A percentile compares a stretch with the other conserved stretches of the same genome.
These are phyloP conservation scores for Arthrobotrys pseudoclavata DNA, from an alignment of 2,329 filamentous ascomycete genomes.

Conservation along the genomic window DNA sequence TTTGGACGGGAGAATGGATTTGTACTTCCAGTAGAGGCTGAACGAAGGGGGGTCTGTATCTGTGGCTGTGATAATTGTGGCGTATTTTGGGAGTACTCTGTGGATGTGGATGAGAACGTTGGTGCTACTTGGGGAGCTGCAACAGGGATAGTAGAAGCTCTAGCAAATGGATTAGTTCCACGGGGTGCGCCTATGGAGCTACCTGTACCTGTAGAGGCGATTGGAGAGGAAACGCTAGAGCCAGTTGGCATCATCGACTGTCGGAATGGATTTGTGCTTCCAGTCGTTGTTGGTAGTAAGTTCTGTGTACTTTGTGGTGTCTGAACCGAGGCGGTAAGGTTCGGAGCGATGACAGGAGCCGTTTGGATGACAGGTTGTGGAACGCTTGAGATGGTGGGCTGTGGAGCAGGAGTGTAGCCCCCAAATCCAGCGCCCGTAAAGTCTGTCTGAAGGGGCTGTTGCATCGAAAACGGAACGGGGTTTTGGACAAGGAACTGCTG, in stretches of 20 bases:
- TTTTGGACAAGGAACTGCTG: constrained; percentile 59
- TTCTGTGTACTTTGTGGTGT: constrained; percentile 65
- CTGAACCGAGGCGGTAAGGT: constrained; percentile 68
- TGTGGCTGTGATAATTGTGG: constrained; percentile 55
- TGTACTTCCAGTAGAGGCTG: constrained; percentile 58
- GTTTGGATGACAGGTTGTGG: constrained; percentile 61
- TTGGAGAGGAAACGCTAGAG: constrained; percentile 64
- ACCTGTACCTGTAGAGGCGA: constrained; percentile 65
- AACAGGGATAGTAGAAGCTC: constrained; percentile 68
- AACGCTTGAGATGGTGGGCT: constrained; percentile 72
- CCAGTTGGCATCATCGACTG: constrained; percentile 79
- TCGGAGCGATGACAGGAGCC: constrained; percentile 73
- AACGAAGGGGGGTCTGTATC: constrained; percentile 35
- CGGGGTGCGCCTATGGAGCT: constrained; percentile 68
- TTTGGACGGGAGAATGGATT: constrained; percentile 60
- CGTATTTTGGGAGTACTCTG: constrained; percentile 46
- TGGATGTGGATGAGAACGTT: constrained; percentile 18
- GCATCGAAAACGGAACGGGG: constrained; percentile 64
- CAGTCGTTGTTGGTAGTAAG: constrained; percentile 69
- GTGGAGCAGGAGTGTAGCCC: constrained; percentile 80
- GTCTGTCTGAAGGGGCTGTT: constrained; percentile 72
- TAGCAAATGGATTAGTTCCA: constrained; percentile 80
- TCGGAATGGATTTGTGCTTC: constrained; percentile 90
- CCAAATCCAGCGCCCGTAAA: constrained; percentile 85
- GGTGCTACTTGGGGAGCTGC: constrained; percentile 64